Evolutionary conservation across 2,329 filamentous ascomycete genomes (phyloP).

Genomic region (Fusarium pseudocircinatum): DNA sequence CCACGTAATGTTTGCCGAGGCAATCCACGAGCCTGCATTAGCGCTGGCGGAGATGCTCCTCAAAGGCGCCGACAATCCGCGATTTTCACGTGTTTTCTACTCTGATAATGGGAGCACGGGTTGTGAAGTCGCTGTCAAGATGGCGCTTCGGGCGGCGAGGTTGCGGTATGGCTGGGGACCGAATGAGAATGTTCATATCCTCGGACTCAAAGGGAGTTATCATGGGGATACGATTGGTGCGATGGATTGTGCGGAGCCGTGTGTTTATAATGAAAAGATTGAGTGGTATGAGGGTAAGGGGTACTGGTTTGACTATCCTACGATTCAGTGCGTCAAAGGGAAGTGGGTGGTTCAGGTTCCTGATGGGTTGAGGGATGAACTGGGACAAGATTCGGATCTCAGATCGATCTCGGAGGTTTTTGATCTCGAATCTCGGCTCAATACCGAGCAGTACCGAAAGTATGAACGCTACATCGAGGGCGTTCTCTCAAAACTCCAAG

Average conservation of each 20-base stretch:
- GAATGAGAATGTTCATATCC: slow-evolving; percentile 67
- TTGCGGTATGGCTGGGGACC: slow-evolving; percentile 73
- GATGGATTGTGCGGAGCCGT: slow-evolving; percentile 86
- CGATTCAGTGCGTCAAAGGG: slow-evolving; percentile 72
- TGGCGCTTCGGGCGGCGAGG: slow-evolving; percentile 77
- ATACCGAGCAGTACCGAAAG: slow-evolving; percentile 53
- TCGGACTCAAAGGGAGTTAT: slow-evolving; percentile 83
- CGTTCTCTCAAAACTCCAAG: slow-evolving; percentile 61
- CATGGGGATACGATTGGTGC: slow-evolving; percentile 90
- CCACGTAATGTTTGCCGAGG: slow-evolving; percentile 87
- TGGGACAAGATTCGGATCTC: slow-evolving; percentile 58
- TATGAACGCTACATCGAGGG: slow-evolving; percentile 70
- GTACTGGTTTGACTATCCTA: slow-evolving; percentile 83
- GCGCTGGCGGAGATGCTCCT: slow-evolving; percentile 73
- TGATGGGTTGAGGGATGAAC: slow-evolving; percentile 54
- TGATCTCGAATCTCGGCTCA: slow-evolving; percentile 61
- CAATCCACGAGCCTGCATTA: slow-evolving; percentile 81
- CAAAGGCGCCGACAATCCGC: slow-evolving; percentile 66
- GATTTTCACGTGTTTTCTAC: slow-evolving; percentile 78
- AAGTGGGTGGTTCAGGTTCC: slow-evolving; percentile 72
- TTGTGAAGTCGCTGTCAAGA: slow-evolving; percentile 85
- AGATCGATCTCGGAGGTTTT: slow-evolving; percentile 67
- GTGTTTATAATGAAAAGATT: slow-evolving; percentile 80
- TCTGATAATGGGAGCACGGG: slow-evolving; percentile 87
- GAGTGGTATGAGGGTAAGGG: slow-evolving; percentile 87